Evolutionary conservation across 1,284 basidiomycete genomes (phyloP).

Genomic region (Rhizoctonia solani): DNA sequence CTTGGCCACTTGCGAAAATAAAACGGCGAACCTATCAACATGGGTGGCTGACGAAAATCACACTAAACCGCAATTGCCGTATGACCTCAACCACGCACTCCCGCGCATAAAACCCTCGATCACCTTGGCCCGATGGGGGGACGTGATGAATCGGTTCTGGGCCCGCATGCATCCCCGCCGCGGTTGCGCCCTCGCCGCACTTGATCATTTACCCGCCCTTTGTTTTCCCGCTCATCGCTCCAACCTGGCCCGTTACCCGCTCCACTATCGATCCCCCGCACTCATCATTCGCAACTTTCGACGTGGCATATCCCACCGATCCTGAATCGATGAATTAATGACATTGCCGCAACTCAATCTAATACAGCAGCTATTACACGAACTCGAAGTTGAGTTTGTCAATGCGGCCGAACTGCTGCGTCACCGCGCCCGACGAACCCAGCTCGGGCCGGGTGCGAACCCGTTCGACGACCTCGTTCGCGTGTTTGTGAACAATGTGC

Average conservation of each 20-base stretch:
- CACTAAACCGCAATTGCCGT: slow-evolving; percentile 31
- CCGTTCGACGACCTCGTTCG: slow-evolving; percentile 52
- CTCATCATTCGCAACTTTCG: slow-evolving; percentile 15
- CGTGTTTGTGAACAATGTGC: slow-evolving; percentile 52
- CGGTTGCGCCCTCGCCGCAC: slow-evolving; percentile 26
- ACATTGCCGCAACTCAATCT: not conserved
- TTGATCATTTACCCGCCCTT: slow-evolving; percentile 17
- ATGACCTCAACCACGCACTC: slow-evolving; percentile 29
- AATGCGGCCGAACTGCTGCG: slow-evolving; percentile 51
- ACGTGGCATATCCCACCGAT: not conserved
- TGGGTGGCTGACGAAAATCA: too few species aligned
- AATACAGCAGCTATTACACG: slow-evolving; percentile 46
- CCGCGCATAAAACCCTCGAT: slow-evolving; percentile 24
- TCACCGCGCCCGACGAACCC: slow-evolving; percentile 44
- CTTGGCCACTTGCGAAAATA: not conserved
- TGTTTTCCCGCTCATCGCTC: not conserved
- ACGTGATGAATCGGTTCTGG: not conserved
- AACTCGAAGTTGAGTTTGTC: slow-evolving; percentile 60
- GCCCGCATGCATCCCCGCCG: not conserved
- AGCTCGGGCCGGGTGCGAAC: slow-evolving; percentile 45
- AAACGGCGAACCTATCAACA: not conserved
- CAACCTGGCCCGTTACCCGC: not conserved
- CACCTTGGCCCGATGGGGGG: not conserved
- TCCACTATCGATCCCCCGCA: slow-evolving; percentile 4
- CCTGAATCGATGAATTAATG: not conserved